Percentiles rank a stretch among this genome's conserved stretches.
Conservation (phyloP, 352 stramenopile species). For the Pythium grandisporangium region DNA sequence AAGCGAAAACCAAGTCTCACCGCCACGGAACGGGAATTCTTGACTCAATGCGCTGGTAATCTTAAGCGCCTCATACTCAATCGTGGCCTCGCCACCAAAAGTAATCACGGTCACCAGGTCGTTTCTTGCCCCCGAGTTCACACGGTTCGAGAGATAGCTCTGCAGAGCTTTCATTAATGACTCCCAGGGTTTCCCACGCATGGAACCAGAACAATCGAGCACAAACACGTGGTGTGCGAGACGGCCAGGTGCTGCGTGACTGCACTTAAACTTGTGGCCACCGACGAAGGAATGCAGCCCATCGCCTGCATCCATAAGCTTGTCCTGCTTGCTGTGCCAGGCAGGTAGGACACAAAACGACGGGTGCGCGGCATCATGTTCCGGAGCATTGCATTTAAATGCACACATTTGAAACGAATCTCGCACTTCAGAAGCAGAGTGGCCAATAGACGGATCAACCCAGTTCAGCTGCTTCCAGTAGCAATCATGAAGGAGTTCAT, state of each 20-base stretch:
- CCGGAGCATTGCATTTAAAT: slow-evolving; percentile 55
- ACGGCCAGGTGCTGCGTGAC: slow-evolving; percentile 32
- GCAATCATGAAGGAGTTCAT: slow-evolving; percentile 66
- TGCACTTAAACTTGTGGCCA: slow-evolving; percentile 72
- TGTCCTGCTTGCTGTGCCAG: slow-evolving; percentile 36
- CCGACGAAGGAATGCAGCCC: slow-evolving; percentile 44
- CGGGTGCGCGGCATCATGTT: slow-evolving; percentile 35
- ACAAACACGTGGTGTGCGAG: slow-evolving; percentile 77
- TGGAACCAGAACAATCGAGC: slow-evolving; percentile 69
- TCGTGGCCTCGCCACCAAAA: slow-evolving; percentile 29
- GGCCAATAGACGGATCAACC: slow-evolving; percentile 66
- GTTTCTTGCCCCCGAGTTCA: slow-evolving; percentile 29
- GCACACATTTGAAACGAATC: slow-evolving; percentile 62
- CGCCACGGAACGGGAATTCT: neutral
- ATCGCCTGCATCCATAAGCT: slow-evolving; percentile 17
- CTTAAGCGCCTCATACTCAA: slow-evolving; percentile 53
- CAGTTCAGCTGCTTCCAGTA: slow-evolving; percentile 78
- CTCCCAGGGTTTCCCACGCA: slow-evolving; percentile 46
- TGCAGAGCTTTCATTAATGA: slow-evolving; percentile 45
- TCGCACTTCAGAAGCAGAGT: slow-evolving; percentile 40
- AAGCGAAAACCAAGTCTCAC: neutral
- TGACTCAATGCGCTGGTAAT: too few relatives aligned
- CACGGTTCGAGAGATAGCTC: slow-evolving; percentile 65
- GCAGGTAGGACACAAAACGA: slow-evolving; percentile 57
- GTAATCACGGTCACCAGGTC: slow-evolving; percentile 77